Evolutionary conservation across 2,329 filamentous ascomycete species (phyloP), one percentile per base, ranked within the genome.

Genomic region (Coniosporium uncinatum): DNA sequence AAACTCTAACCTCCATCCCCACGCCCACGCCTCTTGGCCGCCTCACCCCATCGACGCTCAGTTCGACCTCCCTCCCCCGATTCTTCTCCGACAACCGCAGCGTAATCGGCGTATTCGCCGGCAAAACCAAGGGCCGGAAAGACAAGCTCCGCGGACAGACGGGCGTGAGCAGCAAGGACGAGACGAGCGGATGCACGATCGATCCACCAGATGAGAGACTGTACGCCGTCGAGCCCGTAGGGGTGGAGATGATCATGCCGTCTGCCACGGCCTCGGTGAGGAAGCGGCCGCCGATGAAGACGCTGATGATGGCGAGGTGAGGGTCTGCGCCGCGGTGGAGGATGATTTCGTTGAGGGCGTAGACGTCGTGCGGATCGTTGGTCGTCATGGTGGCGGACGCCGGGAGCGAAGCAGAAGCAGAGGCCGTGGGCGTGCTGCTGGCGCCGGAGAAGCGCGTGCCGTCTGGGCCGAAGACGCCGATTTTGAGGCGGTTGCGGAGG

Each of bases 71-170:
- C 36, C 67, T 63, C 22, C 63, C 64, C 19, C 70, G 55, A 39
- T 71, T 72, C 50, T 64, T 65, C 52, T 85, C 78, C 56, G 88
- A 93, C 44, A 97, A 72, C 16, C 83, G 81, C 5, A 98, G 70
- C 0, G 83, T 86, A 16, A 98, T 84, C 33, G 85, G 83, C 2
- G 88, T 91, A 52, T 91, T 87, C 3, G 89, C 78, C 2, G 93
- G 90, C 3, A 98, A 72, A n/a, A 98, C 86, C 93, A 98, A 97
- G 24, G 93, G 93, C 8, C 93, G 81, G 78, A 98, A 98, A 14
- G 88, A 95, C 14, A 98, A 75, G 0, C 91, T 97, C 59, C 98
- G 93, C 6, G 93, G 93, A 65, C 93, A 98, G 63, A 98, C 97
- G 17, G 93, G 93, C 0, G 93, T 98, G 41, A 98, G 79, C 33